Conservation (phyloP, 2,329 filamentous ascomycete genomes). For the Raffaelea arxii region DNA sequence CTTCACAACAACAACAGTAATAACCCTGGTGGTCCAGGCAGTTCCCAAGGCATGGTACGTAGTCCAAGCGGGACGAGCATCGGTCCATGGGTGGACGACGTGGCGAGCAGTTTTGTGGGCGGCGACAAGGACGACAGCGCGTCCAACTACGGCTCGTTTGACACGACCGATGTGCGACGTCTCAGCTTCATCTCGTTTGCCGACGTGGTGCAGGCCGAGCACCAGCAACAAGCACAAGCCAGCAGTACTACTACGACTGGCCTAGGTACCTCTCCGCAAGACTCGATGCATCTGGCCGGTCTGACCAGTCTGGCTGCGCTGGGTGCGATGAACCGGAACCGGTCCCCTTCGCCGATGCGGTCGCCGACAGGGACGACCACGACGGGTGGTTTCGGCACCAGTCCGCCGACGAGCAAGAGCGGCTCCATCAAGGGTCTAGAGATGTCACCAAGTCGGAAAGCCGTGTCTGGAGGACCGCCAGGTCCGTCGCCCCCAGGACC, state of each 20-base stretch:
- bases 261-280: constrained; percentile 47
- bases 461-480: constrained; percentile 17
- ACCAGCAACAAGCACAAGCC: constrained; percentile 23
- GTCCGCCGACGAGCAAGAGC: constrained; percentile 67
- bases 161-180: constrained; percentile 68
- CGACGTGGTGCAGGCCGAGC: constrained; percentile 83
- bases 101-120: constrained; percentile 39
- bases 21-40: constrained; percentile 19
- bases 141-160: constrained; percentile 69
- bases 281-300: constrained; percentile 61
- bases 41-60: constrained; percentile 34
- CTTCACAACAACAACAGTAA: constrained; percentile 23
- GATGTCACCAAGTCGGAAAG: constrained; percentile 53
- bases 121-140: constrained; percentile 48
- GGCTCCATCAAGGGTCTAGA: constrained; percentile 67
- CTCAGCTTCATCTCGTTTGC: constrained; percentile 95
- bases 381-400: constrained; percentile 44
- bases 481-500: not conserved
- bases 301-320: constrained; percentile 49
- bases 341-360: constrained; percentile 71
- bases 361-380: constrained; percentile 69
- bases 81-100: constrained; percentile 47
- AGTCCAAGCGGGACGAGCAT: constrained; percentile 4
- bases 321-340: constrained; percentile 47
- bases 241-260: not conserved